phyloP scores from a whole-genome alignment of 208 protist genomes.

The Leishmania mexicana region DNA sequence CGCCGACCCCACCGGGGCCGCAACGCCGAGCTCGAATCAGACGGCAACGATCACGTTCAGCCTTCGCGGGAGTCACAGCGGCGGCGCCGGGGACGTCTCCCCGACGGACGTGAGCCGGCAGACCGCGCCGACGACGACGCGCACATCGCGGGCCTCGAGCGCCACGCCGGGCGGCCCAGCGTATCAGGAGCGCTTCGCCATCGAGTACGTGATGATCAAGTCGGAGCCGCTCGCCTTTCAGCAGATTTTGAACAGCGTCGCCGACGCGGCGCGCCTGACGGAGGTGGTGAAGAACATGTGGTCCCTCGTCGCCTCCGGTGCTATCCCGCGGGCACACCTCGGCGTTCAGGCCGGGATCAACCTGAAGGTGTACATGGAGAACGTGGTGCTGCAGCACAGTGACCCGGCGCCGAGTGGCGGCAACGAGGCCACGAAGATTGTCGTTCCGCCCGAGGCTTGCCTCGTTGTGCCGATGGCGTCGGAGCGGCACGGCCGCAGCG shows the following conservation, averaged over 20 bases:
- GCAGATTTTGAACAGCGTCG: slow-evolving; percentile 33
- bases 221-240: slow-evolving; percentile 49
- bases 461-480: background rate
- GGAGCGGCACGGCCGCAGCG: background rate
- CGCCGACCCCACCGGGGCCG: slow-evolving; percentile 37
- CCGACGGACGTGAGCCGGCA: background rate
- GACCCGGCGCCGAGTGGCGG: slow-evolving; percentile 22
- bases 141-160: slow-evolving; percentile 11
- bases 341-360: slow-evolving; percentile 27
- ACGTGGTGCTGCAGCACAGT: slow-evolving; percentile 39
- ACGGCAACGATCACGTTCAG: slow-evolving; percentile 41
- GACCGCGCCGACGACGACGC: slow-evolving; percentile 1
- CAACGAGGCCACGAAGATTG: slow-evolving; percentile 20
- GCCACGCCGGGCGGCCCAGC: slow-evolving; percentile 12
- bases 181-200: slow-evolving; percentile 67
- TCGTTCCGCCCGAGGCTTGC: slow-evolving; percentile 35
- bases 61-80: slow-evolving; percentile 32
- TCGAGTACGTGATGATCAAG: slow-evolving; percentile 61
- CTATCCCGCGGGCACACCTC: slow-evolving; percentile 43
- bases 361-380: slow-evolving; percentile 59
- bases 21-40: slow-evolving; percentile 6
- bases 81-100: slow-evolving; percentile 3
- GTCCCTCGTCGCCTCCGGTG: slow-evolving; percentile 42
- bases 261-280: slow-evolving; percentile 28
- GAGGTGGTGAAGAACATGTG: slow-evolving; percentile 66